Conservation (phyloP, 495 filamentous ascomycete species). For the Xylaria castorea region DNA sequence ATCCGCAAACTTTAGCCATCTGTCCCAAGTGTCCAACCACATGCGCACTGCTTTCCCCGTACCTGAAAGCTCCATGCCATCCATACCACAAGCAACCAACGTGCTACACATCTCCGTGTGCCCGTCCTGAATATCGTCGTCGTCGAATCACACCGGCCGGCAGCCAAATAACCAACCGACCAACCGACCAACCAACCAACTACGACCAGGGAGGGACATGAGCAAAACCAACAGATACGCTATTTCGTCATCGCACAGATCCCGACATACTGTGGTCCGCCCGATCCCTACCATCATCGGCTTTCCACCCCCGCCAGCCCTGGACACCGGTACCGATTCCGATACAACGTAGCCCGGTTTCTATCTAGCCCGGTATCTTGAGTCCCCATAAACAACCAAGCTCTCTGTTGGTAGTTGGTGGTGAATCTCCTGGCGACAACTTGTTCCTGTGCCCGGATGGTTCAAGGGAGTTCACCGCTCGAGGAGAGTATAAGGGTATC, state of each 20-base stretch:
- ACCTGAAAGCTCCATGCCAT: constrained; percentile 1
- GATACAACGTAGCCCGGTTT: neutral
- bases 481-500: constrained; percentile 39
- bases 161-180: neutral
- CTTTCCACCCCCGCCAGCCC: constrained; percentile 10
- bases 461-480: neutral
- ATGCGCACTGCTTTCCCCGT: neutral
- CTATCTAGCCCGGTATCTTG: neutral
- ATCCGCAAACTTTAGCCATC: constrained; percentile 14
- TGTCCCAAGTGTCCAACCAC: neutral
- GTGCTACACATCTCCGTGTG: neutral
- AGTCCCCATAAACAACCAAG: neutral
- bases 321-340: neutral
- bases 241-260: constrained; percentile 29
- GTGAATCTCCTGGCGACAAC: neutral
- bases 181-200: neutral
- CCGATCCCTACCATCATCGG: neutral
- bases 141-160: neutral
- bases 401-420: neutral
- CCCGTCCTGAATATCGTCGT: constrained; percentile 1
- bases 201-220: neutral
- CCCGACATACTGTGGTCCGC: neutral
- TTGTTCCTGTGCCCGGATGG: constrained; percentile 13
- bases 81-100: constrained; percentile 3
- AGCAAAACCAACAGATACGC: neutral